Evolutionary conservation across 192 early-diverging fungal species (phyloP).

Genomic region (Backusella psychrophila): DNA sequence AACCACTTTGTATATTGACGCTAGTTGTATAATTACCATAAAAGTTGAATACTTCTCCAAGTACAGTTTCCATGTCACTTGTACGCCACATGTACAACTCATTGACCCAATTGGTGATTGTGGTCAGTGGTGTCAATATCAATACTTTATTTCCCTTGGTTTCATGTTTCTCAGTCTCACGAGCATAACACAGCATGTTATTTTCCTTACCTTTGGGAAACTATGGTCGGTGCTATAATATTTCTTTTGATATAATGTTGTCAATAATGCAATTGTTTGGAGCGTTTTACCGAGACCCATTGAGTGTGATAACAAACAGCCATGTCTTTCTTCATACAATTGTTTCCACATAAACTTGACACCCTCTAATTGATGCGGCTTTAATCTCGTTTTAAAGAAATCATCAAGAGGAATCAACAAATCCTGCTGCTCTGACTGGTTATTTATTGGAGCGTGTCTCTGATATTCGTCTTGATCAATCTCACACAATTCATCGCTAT

Average conservation of each 20-base stretch:
- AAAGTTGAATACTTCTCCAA: conserved; percentile 52
- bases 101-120: conserved; percentile 70
- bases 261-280: conserved; percentile 71
- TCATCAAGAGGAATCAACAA: background rate
- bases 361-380: conserved; percentile 47
- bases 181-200: conserved; percentile 38
- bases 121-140: conserved; percentile 69
- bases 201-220: conserved; percentile 24
- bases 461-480: background rate
- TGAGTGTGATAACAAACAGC: conserved; percentile 80
- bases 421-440: background rate
- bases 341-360: conserved; percentile 82
- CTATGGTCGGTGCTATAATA: conserved; percentile 46
- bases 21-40: background rate
- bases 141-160: conserved; percentile 51
- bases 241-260: conserved; percentile 66
- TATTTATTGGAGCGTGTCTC: background rate
- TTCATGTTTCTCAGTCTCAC: background rate
- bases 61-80: conserved; percentile 10
- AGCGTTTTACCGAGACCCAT: conserved; percentile 87
- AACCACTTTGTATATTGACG: background rate
- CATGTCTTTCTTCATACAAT: conserved; percentile 66
- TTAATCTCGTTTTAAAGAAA: conserved; percentile 10
- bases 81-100: conserved; percentile 74
- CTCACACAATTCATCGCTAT: background rate